Evolutionary conservation across 139 green algal species (phyloP).

Genomic region (Coelastrella sp.): DNA sequence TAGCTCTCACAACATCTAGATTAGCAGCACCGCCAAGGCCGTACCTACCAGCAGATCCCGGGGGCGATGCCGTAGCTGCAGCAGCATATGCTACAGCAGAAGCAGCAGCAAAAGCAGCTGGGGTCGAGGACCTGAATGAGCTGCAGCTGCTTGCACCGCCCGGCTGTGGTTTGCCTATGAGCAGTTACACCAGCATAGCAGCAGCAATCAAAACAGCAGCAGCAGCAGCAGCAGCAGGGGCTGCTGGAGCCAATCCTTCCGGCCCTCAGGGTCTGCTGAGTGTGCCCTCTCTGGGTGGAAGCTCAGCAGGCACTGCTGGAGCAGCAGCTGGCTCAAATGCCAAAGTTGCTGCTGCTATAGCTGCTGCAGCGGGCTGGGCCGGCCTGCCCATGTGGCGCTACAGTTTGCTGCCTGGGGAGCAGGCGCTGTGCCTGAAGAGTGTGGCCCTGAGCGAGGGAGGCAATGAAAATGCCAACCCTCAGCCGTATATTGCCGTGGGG

Average conservation of each 20-base stretch:
- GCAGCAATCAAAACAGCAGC: conserved; percentile 5
- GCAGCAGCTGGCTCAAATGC: not conserved
- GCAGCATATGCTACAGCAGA: conserved; percentile 69
- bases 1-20: not conserved
- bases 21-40: conserved; percentile 42
- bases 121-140: conserved; percentile 64
- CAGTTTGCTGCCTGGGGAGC: conserved; percentile 72
- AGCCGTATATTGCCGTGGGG: conserved; percentile 60
- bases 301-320: too few relatives aligned
- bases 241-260: not conserved
- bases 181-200: not conserved
- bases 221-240: conserved; percentile 12
- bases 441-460: conserved; percentile 68
- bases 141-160: conserved; percentile 58
- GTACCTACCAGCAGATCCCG: conserved; percentile 73
- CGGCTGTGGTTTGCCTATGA: conserved; percentile 4
- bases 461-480: not conserved
- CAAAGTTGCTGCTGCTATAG: not conserved
- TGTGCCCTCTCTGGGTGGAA: not conserved
- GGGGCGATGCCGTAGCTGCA: conserved; percentile 62
- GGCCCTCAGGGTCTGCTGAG: not conserved
- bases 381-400: conserved; percentile 41
- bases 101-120: conserved; percentile 46
- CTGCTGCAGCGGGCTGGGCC: conserved; percentile 32
- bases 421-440: conserved; percentile 50